Evolutionary conservation across 2,329 filamentous ascomycete species (phyloP), one percentile per base, ranked within the genome.

Genomic region (Davidsoniella virescens): DNA sequence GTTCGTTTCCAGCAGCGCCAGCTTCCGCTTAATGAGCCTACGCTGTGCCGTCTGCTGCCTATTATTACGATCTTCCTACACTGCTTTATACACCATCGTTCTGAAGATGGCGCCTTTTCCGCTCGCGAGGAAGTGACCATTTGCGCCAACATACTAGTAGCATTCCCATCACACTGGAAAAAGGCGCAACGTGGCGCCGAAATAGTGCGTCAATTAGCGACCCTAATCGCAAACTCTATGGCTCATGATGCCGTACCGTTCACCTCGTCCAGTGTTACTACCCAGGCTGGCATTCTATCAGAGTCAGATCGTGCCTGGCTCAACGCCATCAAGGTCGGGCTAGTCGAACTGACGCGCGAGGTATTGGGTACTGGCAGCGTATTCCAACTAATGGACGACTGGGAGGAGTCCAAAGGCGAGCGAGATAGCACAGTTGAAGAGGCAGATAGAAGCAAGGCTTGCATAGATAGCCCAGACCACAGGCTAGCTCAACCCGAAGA

Each of bases 11-110:
- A 63, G 57, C 0, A 66, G 66, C 17, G 65, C 61, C 25, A 61
- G 57, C 0, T 70, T 55, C 63, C 75, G 61, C 59, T 67, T 51
- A 55, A 71, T 59, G 54, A 77, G 76, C 12, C 44, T 2, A 51
- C 49, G 16, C 49, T 51, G 5, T 51, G 38, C 26, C 44, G 44
- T 41, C 44, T 51, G 12, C 42, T 51, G 5, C 44, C 49, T n/a
- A 26, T 51, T n/a, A 23, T 51, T 25, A 45, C 37, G n/a, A 43
- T 51, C 5, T 46, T 51, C 17, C 43, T 51, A 7, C 49, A 51
- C 42, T 46, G 43, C 16, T 46, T 51, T 37, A 16, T 51, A 1
- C 49, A 46, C 12, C 49, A 51, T 25, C 43, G 36, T 4, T 26
- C 16, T 12, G 43, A 39, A 6, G 44, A 51, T 25, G 49, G 43